Base-by-base conservation (phyloP, 306 rosid species). In the Cucumis melo region DNA sequence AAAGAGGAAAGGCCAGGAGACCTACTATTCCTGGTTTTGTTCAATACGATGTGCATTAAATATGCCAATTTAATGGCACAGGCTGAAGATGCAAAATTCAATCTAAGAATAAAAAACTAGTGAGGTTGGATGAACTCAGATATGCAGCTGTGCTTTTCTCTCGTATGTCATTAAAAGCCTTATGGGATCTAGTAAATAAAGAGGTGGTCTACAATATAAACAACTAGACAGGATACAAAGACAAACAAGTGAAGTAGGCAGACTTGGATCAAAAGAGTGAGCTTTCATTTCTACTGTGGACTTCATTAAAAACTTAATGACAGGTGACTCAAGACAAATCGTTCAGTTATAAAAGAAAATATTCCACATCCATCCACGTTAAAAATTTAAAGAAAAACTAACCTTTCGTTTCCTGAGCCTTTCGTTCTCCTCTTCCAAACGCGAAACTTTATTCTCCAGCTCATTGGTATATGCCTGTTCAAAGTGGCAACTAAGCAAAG, bases 401-500 rank as follows among this genome's bases (percentile, higher is more conserved):
- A 94, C 98, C 98, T 89, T 87, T 50, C 78, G 89, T 85, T 85
- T 91, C 89, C 92, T 87, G 82, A 94, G 94, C 91, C 82, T 86
- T 85, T 91, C 98, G 44, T 94, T 94, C 81, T 94, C 98, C 88
- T 90, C 96, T 80, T 91, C 97, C 78, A 91, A 81, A 12, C 85
- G 89, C 0, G 93, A 85, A 73, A 94, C 98, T 84, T 91, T 94
- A 77, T 80, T 74, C 87, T 94, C 98, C 86, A 94, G 81, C 73
- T 94, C 98, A 76, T 81, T 91, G 74, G 98, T 94, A 85, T 94
- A 94, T 24, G 98, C 98, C 98, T 94, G 85, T 75, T 77, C 48
- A 76, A 36, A 81, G 65, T 54, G 44, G 79, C 62, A 64, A 77
- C 55, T 50, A 6, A 73, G 60, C 0, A 60, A 53, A 48, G 50